Evolutionary conservation across 352 stramenopile genomes (phyloP), one percentile per base, ranked within the genome.

Genomic region (Phytopythium ostracodes): DNA sequence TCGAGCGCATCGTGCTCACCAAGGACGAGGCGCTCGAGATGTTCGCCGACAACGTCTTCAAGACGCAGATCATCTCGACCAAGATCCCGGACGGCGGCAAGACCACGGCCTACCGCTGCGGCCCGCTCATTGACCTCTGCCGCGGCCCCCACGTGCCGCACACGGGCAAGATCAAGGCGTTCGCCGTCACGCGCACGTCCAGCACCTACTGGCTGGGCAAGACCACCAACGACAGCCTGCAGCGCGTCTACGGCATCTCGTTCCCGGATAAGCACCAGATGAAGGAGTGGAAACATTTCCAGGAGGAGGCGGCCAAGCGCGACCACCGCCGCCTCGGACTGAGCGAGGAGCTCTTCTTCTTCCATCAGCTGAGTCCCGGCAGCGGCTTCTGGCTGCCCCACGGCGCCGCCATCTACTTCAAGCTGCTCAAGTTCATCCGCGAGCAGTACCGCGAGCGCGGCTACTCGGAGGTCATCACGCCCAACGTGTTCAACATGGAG

Each of bases 1-100:
- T 99, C 71, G 94, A 99, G 74, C 90, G 97, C 46, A 88, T 99
- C 64, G 94, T 99, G 59, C 78, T 99, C 46, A 99, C 96, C 35
- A 99, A 99, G 77, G 96, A 98, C 36, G 95, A 99, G 73, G 97
- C 96, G 9, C 82, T 99, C 38, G 92, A 99, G 69, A 91, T 99
- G 74, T 99, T 99, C 82, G 82, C 85, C 2, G 94, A 99, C 75
- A 99, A 99, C 72, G 94, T 97, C 10, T 99, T 99, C 82, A 99
- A 99, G 86, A 87, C 86, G 66, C 82, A 97, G 72, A 89, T 99
- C 75, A 98, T 99, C 65, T 82, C 67, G 31, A 99, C 88, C 55
- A 99, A 99, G 84, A 96, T 99, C 56, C 88, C 96, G 9, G 97
- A 99, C 68, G 96, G 96, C 59, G 89, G 83, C 44, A 94, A 96